Conservation (phyloP, 345 rosid genomes). For the Rhodomyrtus tomentosa region DNA sequence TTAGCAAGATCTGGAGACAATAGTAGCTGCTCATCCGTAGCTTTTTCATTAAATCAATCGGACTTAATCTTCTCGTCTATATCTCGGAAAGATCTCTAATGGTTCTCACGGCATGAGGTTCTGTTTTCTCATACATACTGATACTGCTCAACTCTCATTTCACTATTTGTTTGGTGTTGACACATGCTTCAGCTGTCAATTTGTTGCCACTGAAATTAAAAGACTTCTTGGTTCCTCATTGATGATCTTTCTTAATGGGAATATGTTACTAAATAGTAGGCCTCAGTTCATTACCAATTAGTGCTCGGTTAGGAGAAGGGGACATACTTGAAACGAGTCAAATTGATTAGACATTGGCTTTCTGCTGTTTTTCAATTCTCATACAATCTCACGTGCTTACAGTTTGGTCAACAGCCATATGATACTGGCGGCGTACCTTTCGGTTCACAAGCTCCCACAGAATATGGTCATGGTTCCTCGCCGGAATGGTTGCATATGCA, state of each 20-base stretch:
- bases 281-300: not conserved
- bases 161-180: not conserved
- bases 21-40: not conserved
- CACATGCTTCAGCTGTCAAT: not conserved
- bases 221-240: not conserved
- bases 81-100: not conserved
- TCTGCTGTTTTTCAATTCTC: not conserved
- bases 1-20: not conserved
- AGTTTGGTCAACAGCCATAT: conserved; percentile 64
- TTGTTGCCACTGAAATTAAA: not conserved
- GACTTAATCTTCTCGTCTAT: not conserved
- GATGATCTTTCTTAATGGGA: not conserved
- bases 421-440: conserved; percentile 46
- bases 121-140: not conserved
- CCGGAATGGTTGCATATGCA: conserved; percentile 94
- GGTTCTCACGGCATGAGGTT: not conserved
- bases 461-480: conserved; percentile 49
- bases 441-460: conserved; percentile 54
- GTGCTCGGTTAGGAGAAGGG: not conserved
- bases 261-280: not conserved
- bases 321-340: not conserved
- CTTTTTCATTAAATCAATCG: not conserved
- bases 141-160: not conserved
- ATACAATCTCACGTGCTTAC: not conserved
- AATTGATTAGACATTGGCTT: not conserved